Percentiles rank a stretch among this genome's conserved stretches.
phyloP scores from a whole-genome alignment of 768 basidiomycete species.

The Holtermannia corniformis region DNA sequence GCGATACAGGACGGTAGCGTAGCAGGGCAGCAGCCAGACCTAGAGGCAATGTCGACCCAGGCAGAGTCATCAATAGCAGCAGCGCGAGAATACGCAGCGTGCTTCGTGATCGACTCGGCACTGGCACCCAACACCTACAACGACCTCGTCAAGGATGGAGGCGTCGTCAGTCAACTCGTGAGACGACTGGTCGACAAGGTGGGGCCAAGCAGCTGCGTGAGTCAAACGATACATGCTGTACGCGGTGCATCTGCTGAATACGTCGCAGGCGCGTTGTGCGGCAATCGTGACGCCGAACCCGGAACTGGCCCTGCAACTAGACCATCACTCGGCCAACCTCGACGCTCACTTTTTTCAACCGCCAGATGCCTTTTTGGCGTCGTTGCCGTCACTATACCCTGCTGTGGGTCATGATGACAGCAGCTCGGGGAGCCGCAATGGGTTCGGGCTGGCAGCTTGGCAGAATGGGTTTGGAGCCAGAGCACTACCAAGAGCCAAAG shows the following conservation, averaged over 20 bases:
- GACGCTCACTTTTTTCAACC: neutral
- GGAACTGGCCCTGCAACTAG: no score
- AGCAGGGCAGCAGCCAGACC: no score
- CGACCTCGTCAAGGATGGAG: neutral
- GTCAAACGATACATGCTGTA: neutral
- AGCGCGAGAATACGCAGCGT: neutral
- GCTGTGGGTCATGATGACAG: neutral
- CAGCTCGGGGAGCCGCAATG: neutral
- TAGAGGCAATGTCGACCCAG: neutral
- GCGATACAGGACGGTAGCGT: no score
- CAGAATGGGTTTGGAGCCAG: neutral
- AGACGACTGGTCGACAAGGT: neutral
- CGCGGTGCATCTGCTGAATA: neutral
- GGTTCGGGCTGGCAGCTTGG: neutral
- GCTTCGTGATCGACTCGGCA: neutral
- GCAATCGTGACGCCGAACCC: no score
- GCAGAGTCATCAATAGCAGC: neutral
- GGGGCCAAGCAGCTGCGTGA: neutral
- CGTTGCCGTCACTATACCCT: neutral
- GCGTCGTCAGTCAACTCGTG: neutral
- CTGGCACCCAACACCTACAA: neutral
- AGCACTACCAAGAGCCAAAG: neutral
- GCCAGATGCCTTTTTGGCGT: neutral
- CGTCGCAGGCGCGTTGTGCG: neutral
- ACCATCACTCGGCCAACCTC: neutral